Percentiles rank a stretch among this genome's conserved stretches.
Conservation (phyloP, 2,329 filamentous ascomycete species). For the Metarhizium rileyi region DNA sequence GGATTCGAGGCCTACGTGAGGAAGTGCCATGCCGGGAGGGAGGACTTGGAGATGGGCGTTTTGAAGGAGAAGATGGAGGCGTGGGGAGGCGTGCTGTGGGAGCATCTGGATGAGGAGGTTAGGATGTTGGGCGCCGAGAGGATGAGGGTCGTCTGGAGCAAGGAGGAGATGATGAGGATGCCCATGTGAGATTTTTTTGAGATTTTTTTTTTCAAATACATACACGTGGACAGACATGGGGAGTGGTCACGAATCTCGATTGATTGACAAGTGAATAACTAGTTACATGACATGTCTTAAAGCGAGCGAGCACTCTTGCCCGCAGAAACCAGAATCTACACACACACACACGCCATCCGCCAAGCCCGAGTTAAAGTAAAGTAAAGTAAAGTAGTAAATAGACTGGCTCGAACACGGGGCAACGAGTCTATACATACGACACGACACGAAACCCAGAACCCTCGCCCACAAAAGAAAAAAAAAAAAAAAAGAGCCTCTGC, state of each 20-base stretch:
- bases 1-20: conserved; percentile 55
- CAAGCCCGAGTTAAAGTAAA: neutral
- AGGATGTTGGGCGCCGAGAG: conserved; percentile 69
- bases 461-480: neutral
- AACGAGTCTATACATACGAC: neutral
- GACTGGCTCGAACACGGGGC: too few relatives aligned
- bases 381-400: too few relatives aligned
- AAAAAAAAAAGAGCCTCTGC: neutral
- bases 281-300: too few relatives aligned
- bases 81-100: conserved; percentile 73
- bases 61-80: conserved; percentile 64
- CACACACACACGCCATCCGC: neutral
- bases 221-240: too few relatives aligned
- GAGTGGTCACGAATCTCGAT: too few relatives aligned
- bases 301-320: neutral
- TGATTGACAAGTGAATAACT: too few relatives aligned
- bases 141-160: conserved; percentile 74
- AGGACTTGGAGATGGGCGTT: conserved; percentile 43
- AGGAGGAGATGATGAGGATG: conserved; percentile 63
- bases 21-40: conserved; percentile 52
- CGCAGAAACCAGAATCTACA: neutral
- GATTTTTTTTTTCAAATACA: too few relatives aligned
- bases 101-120: conserved; percentile 79
- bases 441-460: neutral
- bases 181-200: conserved; percentile 52